phyloP scores from a whole-genome alignment of 345 rosid genomes.

The Melaleuca alternifolia region DNA sequence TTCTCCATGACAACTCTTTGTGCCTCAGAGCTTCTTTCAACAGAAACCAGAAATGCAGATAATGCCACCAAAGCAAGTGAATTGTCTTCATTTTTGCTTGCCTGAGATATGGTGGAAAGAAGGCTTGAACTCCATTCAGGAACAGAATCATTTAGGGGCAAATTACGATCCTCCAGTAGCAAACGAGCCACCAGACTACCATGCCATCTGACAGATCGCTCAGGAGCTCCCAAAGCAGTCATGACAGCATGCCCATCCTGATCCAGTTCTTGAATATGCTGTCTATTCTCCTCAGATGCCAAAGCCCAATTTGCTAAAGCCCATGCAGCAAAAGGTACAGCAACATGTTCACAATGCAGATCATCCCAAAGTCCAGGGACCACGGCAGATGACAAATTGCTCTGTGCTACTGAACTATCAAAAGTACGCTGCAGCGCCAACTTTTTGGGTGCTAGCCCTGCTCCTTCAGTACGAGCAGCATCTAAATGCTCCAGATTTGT shows the following conservation, averaged over 20 bases:
- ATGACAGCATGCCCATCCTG: constrained; percentile 78
- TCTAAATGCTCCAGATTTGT: constrained; percentile 34
- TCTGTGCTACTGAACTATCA: constrained; percentile 34
- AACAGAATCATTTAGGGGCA: constrained; percentile 75
- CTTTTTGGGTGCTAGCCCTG: constrained; percentile 25
- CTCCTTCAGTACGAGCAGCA: constrained; percentile 13
- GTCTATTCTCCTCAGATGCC: constrained; percentile 80
- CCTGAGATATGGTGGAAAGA: constrained; percentile 71
- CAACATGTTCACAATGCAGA: constrained; percentile 95
- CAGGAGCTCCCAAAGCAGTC: constrained; percentile 88
- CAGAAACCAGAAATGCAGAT: constrained; percentile 76
- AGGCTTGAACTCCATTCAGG: constrained; percentile 91
- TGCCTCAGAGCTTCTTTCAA: constrained; percentile 69
- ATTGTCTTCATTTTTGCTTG: constrained; percentile 75
- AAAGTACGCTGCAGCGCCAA: constrained; percentile 45
- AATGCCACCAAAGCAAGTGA: constrained; percentile 73
- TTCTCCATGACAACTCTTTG: constrained; percentile 58
- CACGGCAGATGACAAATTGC: constrained; percentile 61
- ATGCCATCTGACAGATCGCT: constrained; percentile 99
- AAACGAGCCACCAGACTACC: constrained; percentile 85
- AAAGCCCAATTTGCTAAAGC: constrained; percentile 98
- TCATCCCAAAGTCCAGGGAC: constrained; percentile 99
- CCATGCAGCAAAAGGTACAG: constrained; percentile 99
- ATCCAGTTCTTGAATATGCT: constrained; percentile 84
- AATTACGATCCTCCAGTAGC: constrained; percentile 74